These are phyloP conservation scores for Diaporthe sp. DNA, from an alignment of 2,329 filamentous ascomycete genomes.

Conservation along the genomic window DNA sequence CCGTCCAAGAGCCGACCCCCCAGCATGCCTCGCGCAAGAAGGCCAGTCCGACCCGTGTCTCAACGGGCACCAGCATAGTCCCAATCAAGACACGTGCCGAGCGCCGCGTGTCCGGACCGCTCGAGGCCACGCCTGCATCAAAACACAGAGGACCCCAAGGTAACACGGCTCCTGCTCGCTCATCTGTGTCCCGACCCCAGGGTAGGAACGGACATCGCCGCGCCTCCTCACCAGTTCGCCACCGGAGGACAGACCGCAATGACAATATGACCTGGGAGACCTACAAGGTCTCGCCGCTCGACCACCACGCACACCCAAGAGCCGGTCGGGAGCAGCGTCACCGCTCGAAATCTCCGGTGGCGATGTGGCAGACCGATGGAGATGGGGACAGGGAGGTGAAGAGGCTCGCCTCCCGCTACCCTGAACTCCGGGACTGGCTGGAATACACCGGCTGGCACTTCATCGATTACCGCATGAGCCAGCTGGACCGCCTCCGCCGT, in stretches of 20 bases:
- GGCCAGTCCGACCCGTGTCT: neutral
- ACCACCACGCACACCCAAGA: neutral
- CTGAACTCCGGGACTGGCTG: slow-evolving; percentile 24
- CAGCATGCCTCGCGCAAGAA: neutral
- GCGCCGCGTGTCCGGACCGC: neutral
- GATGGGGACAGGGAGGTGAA: neutral
- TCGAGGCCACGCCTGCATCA: neutral
- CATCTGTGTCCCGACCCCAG: neutral
- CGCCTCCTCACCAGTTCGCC: too few species aligned
- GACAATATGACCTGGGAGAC: neutral
- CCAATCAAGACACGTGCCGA: neutral
- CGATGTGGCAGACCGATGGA: neutral
- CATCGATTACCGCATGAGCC: neutral
- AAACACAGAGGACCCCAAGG: neutral
- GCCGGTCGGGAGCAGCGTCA: neutral
- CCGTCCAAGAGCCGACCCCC: neutral
- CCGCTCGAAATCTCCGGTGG: neutral
- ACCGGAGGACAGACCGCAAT: neutral
- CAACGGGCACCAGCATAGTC: neutral
- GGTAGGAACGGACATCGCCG: neutral
- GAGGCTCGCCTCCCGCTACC: neutral
- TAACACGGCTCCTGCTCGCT: neutral
- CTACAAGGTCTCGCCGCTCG: neutral
- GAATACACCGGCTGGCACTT: slow-evolving; percentile 13
- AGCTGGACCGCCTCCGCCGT: slow-evolving; percentile 17